Base-by-base conservation (phyloP, 2,329 filamentous ascomycete species). In the Elsinoe fawcettii region DNA sequence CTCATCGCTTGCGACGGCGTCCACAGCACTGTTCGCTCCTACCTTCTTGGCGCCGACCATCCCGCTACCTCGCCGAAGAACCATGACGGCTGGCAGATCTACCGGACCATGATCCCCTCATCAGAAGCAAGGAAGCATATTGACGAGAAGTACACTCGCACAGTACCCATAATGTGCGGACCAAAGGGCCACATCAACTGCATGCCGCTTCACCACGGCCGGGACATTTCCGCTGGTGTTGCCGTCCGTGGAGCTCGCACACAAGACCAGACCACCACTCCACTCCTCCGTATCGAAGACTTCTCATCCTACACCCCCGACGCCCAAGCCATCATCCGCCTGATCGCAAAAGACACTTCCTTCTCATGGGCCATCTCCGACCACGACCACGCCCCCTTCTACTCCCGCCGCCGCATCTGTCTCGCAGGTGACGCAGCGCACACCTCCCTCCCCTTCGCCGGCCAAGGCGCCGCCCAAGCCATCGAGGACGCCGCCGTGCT, bases 1-100 rank as follows among this genome's bases (percentile, higher is more conserved):
- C 63, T 80, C 22, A 70, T 82, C 14, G 79, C 77, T 1, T 75
- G 77, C 0, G 79, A 82, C 64, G 80, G 80, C 37, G 75, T 81
- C 47, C 75, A 77, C 62, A 80, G 77, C 18, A 67, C 71, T 1
- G 71, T 78, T 22, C 69, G 72, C 11, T 67, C 66, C 22, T 72
- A 73, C n/a, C 75, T 80, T 55, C 69, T 76, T 1, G 67, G 67
- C 8, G 58, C 63, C 20, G 63, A 66, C 51, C 66, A 69, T 47
- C 66, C 67, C n/a, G 66, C 66, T 2, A 64, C 65, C 1, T 58
- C 59, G 6, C 64, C 67, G 1, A 64, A 64, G 55, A 69, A 69
- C 53, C 63, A 66, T 46, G 66, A 68, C 30, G 65, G 66, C 44
- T 68, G 66, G 64, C 65, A 67, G 51, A 62, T 68, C 37, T 67